Conservation (phyloP, 305 asterid species). For the Lippia alba region DNA sequence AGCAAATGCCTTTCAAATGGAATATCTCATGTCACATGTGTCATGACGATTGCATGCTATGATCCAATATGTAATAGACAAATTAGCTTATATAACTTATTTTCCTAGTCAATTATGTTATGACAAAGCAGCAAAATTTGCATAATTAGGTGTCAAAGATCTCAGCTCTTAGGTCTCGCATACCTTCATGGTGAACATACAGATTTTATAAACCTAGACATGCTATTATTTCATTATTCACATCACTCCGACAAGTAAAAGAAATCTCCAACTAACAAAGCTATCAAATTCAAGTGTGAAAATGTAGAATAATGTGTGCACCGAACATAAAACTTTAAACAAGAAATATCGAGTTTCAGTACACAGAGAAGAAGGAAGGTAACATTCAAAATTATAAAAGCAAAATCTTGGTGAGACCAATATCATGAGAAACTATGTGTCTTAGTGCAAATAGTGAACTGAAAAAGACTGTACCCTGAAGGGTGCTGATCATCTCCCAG, state of each 20-base stretch:
- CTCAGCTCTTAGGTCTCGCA: background rate
- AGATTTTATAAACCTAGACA: background rate
- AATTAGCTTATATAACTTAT: background rate
- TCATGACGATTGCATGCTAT: background rate
- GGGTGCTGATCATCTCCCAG: slow-evolving; percentile 98
- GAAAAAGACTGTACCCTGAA: slow-evolving; percentile 67
- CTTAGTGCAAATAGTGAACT: slow-evolving; percentile 12
- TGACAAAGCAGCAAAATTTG: slow-evolving; percentile 16
- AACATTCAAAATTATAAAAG: slow-evolving; percentile 8
- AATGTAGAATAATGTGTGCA: slow-evolving; percentile 9
- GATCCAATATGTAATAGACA: background rate
- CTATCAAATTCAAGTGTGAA: slow-evolving; percentile 2
- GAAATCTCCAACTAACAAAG: slow-evolving; percentile 11
- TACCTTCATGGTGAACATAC: background rate
- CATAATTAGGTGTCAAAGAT: background rate
- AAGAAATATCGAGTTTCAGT: background rate
- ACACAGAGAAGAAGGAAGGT: slow-evolving; percentile 4
- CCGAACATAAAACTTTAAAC: background rate
- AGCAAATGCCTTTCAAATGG: background rate
- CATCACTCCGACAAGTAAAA: slow-evolving; percentile 1
- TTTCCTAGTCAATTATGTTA: background rate
- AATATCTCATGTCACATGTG: slow-evolving; percentile 6
- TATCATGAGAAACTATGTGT: slow-evolving; percentile 18
- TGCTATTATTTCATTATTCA: background rate
- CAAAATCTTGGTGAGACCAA: slow-evolving; percentile 21